These are phyloP conservation scores for Fraxinus americana DNA, from an alignment of 257 asterid genomes.

Conservation along the genomic window DNA sequence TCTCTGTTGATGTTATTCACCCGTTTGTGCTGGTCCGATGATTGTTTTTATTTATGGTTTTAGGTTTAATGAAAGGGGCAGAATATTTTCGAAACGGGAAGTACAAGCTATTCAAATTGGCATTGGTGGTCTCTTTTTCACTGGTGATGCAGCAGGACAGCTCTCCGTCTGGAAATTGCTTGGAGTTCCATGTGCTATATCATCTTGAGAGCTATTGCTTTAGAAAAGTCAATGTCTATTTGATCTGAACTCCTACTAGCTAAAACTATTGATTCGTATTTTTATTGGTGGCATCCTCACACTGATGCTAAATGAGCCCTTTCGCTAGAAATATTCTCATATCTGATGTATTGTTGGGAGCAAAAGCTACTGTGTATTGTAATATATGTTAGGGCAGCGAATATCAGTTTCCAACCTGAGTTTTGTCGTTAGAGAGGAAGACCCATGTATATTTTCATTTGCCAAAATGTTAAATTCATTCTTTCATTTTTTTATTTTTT, in stretches of 20 bases:
- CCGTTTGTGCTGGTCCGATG: neutral
- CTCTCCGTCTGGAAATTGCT: constrained; percentile 49
- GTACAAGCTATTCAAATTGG: constrained; percentile 18
- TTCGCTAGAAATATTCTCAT: neutral
- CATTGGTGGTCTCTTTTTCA: constrained; percentile 19
- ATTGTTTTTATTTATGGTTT: neutral
- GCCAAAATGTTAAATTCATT: too few species aligned
- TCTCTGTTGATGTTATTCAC: neutral
- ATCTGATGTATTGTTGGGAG: neutral
- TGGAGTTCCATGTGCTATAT: constrained; percentile 11
- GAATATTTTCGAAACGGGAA: constrained; percentile 38
- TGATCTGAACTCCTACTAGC: neutral
- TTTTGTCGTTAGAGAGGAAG: too few species aligned
- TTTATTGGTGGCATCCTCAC: neutral
- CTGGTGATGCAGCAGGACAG: constrained; percentile 57
- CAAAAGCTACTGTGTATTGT: neutral
- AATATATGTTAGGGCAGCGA: neutral
- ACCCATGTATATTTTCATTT: too few species aligned
- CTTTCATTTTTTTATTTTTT: too few species aligned
- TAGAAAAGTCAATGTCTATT: neutral
- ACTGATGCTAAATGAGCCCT: neutral
- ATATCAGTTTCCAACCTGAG: neutral
- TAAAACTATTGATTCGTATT: neutral
- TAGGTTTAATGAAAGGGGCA: constrained; percentile 61
- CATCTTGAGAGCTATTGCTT: neutral